phyloP scores from a whole-genome alignment of 345 rosid species.

The Arabis hirsuta region DNA sequence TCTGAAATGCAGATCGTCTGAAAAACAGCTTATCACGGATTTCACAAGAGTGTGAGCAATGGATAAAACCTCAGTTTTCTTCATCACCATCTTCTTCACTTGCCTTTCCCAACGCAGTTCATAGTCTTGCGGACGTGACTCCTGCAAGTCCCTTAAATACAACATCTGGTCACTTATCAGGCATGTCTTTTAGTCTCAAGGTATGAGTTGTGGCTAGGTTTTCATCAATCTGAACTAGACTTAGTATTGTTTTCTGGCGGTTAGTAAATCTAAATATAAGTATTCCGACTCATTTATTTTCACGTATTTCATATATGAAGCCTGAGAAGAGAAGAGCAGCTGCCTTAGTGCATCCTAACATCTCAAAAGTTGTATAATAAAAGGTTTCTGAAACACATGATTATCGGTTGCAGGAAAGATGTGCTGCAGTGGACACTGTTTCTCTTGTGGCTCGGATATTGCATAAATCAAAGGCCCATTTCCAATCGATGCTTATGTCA shows the following conservation, averaged over 20 bases:
- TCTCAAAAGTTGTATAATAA: conserved; percentile 14
- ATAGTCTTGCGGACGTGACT: conserved; percentile 63
- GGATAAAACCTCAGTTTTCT: conserved; percentile 70
- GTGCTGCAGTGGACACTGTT: conserved; percentile 78
- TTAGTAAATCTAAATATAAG: conserved; percentile 8
- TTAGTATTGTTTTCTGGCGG: conserved; percentile 13
- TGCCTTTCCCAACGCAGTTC: conserved; percentile 48
- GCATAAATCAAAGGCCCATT: conserved; percentile 87
- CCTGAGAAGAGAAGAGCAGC: conserved; percentile 28
- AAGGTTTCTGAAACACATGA: conserved; percentile 23
- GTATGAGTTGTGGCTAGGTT: conserved; percentile 47
- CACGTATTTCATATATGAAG: conserved; percentile 20
- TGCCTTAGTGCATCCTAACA: conserved; percentile 3
- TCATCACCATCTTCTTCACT: conserved; percentile 60
- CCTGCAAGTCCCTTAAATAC: conserved; percentile 61
- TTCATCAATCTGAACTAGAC: conserved; percentile 24
- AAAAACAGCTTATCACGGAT: conserved; percentile 64
- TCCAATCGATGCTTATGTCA: conserved; percentile 89
- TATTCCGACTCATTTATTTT: conserved; percentile 10
- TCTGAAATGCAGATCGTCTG: conserved; percentile 67
- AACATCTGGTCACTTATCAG: conserved; percentile 50
- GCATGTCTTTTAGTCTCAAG: conserved; percentile 79
- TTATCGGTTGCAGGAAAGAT: conserved; percentile 84
- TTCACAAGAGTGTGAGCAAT: conserved; percentile 92
- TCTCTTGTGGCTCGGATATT: conserved; percentile 85